Percentiles rank a stretch among this genome's conserved stretches.
phyloP scores from a whole-genome alignment of 2,329 filamentous ascomycete genomes.

The Metarhizium sp. region DNA sequence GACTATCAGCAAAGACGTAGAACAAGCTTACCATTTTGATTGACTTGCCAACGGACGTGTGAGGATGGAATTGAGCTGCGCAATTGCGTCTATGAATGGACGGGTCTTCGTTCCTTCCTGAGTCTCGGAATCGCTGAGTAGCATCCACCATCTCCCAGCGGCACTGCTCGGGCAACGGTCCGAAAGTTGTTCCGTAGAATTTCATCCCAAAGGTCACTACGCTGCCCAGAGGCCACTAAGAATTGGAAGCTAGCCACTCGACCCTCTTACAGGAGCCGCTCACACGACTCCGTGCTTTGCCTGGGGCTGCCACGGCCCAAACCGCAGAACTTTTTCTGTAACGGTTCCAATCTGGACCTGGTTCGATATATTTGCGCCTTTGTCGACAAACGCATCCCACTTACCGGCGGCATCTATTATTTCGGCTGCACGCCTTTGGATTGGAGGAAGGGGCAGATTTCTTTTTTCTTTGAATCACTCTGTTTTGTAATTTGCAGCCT shows the following conservation, averaged over 20 bases:
- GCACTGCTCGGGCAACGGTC: neutral
- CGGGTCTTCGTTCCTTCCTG: constrained; percentile 9
- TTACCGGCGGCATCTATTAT: constrained; percentile 2
- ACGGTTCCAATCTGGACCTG: neutral
- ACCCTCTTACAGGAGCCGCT: constrained; percentile 4
- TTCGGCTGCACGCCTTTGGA: neutral
- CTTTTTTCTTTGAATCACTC: neutral
- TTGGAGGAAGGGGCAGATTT: neutral
- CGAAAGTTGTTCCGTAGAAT: constrained; percentile 2
- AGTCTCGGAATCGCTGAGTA: neutral
- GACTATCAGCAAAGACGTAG: neutral
- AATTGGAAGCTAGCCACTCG: neutral
- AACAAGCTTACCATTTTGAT: constrained; percentile 46
- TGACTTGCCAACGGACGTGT: constrained; percentile 23
- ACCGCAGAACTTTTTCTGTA: constrained; percentile 7
- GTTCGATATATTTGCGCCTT: neutral
- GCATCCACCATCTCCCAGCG: neutral
- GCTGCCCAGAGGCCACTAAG: neutral
- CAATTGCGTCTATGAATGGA: constrained; percentile 19
- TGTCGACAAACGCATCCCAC: neutral
- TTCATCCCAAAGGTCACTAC: neutral
- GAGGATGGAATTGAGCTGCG: constrained; percentile 9
- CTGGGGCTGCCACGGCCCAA: neutral
- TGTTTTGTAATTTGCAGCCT: neutral
- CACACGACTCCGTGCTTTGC: constrained; percentile 8